These are phyloP conservation scores for Calonectria henricotiae DNA, from an alignment of 2,329 filamentous ascomycete species.

Conservation along the genomic window DNA sequence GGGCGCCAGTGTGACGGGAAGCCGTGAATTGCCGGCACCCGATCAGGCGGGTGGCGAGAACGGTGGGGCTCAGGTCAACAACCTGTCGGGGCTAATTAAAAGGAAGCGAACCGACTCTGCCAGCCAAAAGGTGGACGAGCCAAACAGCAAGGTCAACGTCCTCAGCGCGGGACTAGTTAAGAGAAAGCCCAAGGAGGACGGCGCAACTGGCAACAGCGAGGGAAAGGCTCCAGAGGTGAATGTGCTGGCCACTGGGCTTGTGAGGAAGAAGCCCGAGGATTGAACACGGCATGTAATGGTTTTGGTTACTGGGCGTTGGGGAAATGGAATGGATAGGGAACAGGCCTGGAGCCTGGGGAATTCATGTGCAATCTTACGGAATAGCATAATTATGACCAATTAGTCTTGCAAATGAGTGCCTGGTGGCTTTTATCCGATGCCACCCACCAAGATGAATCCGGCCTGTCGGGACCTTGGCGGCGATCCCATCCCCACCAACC, in stretches of 20 bases:
- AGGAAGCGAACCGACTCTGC: conserved; percentile 60
- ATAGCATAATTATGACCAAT: conserved; percentile 11
- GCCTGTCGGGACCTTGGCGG: conserved; percentile 15
- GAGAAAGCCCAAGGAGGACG: conserved; percentile 69
- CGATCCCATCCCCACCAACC: conserved; percentile 27
- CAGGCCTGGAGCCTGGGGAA: conserved; percentile 42
- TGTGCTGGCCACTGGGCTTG: conserved; percentile 66
- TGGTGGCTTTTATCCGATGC: not conserved
- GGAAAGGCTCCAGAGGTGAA: conserved; percentile 58
- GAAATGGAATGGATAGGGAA: conserved; percentile 4
- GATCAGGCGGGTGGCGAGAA: conserved; percentile 37
- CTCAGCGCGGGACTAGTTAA: conserved; percentile 66
- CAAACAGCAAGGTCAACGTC: conserved; percentile 61
- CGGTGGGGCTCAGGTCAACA: conserved; percentile 58
- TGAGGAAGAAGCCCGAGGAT: conserved; percentile 73
- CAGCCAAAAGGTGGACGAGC: conserved; percentile 42
- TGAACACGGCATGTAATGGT: conserved; percentile 21
- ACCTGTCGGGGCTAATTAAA: conserved; percentile 67
- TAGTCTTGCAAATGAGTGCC: not conserved
- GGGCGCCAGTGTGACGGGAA: conserved; percentile 69
- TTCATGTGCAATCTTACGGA: not conserved
- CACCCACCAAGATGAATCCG: not conserved
- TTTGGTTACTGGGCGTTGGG: conserved; percentile 39
- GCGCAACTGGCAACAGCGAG: conserved; percentile 36
- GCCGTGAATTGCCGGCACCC: conserved; percentile 50